phyloP scores from a whole-genome alignment of 352 stramenopile species.

The Globisporangium abappressorium region DNA sequence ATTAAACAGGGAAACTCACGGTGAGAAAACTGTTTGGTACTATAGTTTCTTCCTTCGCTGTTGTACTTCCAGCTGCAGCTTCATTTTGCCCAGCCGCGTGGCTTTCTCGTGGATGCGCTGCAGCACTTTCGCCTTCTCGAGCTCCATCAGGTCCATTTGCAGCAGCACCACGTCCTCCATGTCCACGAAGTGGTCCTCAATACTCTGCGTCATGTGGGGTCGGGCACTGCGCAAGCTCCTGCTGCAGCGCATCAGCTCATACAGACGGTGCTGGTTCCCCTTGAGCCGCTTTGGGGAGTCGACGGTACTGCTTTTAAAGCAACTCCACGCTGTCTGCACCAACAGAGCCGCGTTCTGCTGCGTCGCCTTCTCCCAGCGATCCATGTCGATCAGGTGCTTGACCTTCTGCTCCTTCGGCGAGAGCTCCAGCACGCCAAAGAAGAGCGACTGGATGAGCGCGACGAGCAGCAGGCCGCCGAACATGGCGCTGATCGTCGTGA shows the following conservation, averaged over 20 bases:
- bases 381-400: constrained; percentile 63
- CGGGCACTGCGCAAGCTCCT: constrained; percentile 1
- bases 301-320: background rate
- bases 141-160: constrained; percentile 14
- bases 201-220: constrained; percentile 9
- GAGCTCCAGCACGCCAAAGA: constrained; percentile 74
- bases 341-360: constrained; percentile 38
- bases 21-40: background rate
- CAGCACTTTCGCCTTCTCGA: constrained; percentile 6
- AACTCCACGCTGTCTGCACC: constrained; percentile 45
- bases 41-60: background rate
- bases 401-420: constrained; percentile 59
- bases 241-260: constrained; percentile 7
- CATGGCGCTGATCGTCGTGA: constrained; percentile 62
- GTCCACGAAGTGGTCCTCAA: constrained; percentile 12
- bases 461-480: constrained; percentile 68
- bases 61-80: constrained; percentile 8
- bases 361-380: constrained; percentile 48
- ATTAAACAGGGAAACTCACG: background rate
- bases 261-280: constrained; percentile 3
- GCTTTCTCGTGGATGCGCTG: constrained; percentile 16
- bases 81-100: constrained; percentile 2
- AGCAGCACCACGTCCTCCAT: constrained; percentile 13
- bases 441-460: constrained; percentile 70
- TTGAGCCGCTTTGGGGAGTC: background rate